These are phyloP conservation scores for Cyathus olla DNA, from an alignment of 1,284 basidiomycete genomes.

Conservation along the genomic window DNA sequence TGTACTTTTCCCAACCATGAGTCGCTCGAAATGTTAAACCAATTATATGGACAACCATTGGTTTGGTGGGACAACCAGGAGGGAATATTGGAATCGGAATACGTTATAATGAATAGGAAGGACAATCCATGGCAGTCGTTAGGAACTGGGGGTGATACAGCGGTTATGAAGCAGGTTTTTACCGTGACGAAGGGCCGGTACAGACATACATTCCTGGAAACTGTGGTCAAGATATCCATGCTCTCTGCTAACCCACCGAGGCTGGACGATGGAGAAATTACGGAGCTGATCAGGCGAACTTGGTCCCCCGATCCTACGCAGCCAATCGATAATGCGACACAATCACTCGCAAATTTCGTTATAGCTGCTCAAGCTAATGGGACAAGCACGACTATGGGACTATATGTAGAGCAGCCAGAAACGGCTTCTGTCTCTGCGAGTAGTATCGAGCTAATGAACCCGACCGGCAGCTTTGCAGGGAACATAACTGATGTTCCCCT, in stretches of 20 bases:
- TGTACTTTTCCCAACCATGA: slow-evolving; percentile 13
- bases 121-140: slow-evolving; percentile 27
- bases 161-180: slow-evolving; percentile 30
- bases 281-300: slow-evolving; percentile 15
- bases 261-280: slow-evolving; percentile 14
- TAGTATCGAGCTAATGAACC: slow-evolving; percentile 9
- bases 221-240: slow-evolving; percentile 21
- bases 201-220: slow-evolving; percentile 28
- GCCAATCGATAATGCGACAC: slow-evolving; percentile 4
- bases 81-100: slow-evolving; percentile 5
- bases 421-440: slow-evolving; percentile 7
- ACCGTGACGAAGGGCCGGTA: slow-evolving; percentile 23
- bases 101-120: slow-evolving; percentile 8
- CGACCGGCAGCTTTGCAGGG: not conserved
- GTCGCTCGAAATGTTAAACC: slow-evolving; percentile 3
- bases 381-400: slow-evolving; percentile 13
- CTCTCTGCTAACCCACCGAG: slow-evolving; percentile 2
- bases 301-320: slow-evolving; percentile 12
- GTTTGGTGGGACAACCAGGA: slow-evolving; percentile 16
- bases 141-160: slow-evolving; percentile 18
- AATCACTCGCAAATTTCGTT: slow-evolving; percentile 10
- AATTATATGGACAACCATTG: slow-evolving; percentile 11
- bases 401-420: slow-evolving; percentile 3
- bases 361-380: slow-evolving; percentile 11
- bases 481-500: not conserved